Evolutionary conservation across 768 basidiomycete genomes (phyloP).

Genomic region (Lactarius hatsudake): DNA sequence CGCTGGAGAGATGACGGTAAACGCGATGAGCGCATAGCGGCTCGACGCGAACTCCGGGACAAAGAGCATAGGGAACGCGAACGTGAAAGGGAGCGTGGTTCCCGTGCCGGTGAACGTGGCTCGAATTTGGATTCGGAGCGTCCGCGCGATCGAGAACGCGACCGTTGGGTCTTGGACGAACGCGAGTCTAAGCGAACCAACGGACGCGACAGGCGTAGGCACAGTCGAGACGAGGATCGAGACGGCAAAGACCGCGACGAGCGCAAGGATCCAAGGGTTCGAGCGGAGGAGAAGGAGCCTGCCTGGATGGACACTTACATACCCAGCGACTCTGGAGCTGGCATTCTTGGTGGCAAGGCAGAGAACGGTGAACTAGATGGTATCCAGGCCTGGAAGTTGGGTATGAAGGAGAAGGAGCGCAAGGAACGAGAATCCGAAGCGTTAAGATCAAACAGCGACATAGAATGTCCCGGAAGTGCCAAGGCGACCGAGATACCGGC

Average conservation of each 20-base stretch:
- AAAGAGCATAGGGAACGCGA: slow-evolving; percentile 38
- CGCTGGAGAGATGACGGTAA: slow-evolving; percentile 83
- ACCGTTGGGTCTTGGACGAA: slow-evolving; percentile 64
- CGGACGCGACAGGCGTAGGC: slow-evolving; percentile 61
- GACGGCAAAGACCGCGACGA: slow-evolving; percentile 48
- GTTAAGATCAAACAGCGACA: slow-evolving; percentile 21
- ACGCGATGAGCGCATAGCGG: slow-evolving; percentile 69
- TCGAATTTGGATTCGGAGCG: slow-evolving; percentile 29
- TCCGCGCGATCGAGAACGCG: slow-evolving; percentile 39
- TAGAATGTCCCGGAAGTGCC: slow-evolving; percentile 30
- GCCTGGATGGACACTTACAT: slow-evolving; percentile 93
- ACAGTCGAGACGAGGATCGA: slow-evolving; percentile 43
- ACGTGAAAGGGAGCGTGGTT: slow-evolving; percentile 39
- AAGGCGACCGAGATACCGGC: slow-evolving; percentile 17
- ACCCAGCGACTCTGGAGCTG: slow-evolving; percentile 53
- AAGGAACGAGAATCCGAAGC: slow-evolving; percentile 44
- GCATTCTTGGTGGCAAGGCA: slow-evolving; percentile 61
- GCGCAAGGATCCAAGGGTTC: slow-evolving; percentile 50
- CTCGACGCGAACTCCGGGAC: slow-evolving; percentile 53
- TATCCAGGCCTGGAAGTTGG: slow-evolving; percentile 86
- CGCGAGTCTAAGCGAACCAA: slow-evolving; percentile 61
- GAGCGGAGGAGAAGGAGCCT: slow-evolving; percentile 76
- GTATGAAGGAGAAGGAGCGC: slow-evolving; percentile 70
- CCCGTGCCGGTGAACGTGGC: slow-evolving; percentile 37
- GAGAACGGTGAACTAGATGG: slow-evolving; percentile 71